These are phyloP conservation scores for Solanum microdontum DNA, from an alignment of 257 asterid genomes.

Conservation along the genomic window DNA sequence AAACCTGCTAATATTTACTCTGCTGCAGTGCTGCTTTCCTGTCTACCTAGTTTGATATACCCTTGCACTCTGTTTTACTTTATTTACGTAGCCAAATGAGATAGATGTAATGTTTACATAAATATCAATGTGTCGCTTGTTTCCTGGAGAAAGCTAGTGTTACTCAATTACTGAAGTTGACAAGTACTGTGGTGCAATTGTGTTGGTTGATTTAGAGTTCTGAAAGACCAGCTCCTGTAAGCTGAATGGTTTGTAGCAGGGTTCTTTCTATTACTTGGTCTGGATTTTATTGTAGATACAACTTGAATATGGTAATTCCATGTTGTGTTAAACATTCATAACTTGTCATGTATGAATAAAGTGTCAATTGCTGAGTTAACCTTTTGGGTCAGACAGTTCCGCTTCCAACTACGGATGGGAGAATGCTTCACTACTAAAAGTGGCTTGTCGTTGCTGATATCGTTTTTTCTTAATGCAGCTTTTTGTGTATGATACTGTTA, in stretches of 20 bases:
- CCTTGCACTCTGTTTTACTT: neutral
- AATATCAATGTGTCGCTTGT: neutral
- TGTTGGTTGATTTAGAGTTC: neutral
- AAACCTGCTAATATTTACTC: neutral
- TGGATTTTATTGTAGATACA: neutral
- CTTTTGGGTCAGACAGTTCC: neutral
- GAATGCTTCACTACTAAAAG: neutral
- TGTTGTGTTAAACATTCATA: neutral
- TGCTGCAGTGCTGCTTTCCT: neutral
- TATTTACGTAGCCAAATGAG: neutral
- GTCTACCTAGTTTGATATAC: neutral
- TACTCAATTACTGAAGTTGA: neutral
- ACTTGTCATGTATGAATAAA: neutral
- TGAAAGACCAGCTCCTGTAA: neutral
- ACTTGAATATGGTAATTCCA: neutral
- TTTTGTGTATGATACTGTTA: constrained; percentile 79
- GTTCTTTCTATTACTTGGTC: neutral
- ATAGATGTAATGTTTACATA: neutral
- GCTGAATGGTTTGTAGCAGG: neutral
- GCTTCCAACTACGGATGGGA: neutral
- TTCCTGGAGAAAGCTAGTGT: neutral
- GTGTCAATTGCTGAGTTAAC: neutral
- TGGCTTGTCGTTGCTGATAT: neutral
- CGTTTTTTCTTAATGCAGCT: constrained; percentile 29
- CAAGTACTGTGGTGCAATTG: neutral